Evolutionary conservation across 768 basidiomycete species (phyloP).

Genomic region (Crassisporium funariophilum): DNA sequence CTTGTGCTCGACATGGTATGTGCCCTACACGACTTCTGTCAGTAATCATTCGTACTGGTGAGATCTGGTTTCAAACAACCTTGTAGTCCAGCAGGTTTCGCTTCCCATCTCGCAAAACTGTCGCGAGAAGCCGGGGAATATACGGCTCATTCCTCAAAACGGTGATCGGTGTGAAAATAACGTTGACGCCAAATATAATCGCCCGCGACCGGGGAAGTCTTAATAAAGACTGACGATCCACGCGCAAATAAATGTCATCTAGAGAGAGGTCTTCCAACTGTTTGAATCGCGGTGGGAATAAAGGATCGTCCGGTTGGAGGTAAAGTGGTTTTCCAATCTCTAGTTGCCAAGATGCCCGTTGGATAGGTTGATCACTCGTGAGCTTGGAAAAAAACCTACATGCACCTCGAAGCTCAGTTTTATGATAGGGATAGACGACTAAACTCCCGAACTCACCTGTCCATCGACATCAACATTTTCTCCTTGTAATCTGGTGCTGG

Average conservation of each 20-base stretch:
- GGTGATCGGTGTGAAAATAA: constrained; percentile 51
- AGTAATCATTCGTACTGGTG: too few species aligned
- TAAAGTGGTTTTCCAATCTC: constrained; percentile 53
- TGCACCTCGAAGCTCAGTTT: neutral
- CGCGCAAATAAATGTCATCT: constrained; percentile 46
- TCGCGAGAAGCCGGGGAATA: constrained; percentile 48
- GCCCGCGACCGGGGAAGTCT: constrained; percentile 48
- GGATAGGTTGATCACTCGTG: constrained; percentile 49
- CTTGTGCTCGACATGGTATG: constrained; percentile 42
- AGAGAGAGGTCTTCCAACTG: constrained; percentile 38
- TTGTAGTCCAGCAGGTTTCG: constrained; percentile 46
- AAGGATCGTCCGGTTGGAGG: constrained; percentile 40
- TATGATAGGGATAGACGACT: neutral
- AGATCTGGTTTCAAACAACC: too few species aligned
- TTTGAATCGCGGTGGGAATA: constrained; percentile 33
- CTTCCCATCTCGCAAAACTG: constrained; percentile 43
- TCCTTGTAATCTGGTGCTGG: constrained; percentile 53
- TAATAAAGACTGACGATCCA: constrained; percentile 59
- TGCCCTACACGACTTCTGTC: too few species aligned
- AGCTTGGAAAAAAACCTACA: constrained; percentile 55
- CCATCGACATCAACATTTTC: constrained; percentile 50
- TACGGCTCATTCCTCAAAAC: constrained; percentile 47
- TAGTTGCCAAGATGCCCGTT: constrained; percentile 53
- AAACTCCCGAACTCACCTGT: constrained; percentile 36
- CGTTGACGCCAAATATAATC: constrained; percentile 56